Base-by-base conservation (phyloP, 176 grass and related monocot genomes). In the Phragmites australis region DNA sequence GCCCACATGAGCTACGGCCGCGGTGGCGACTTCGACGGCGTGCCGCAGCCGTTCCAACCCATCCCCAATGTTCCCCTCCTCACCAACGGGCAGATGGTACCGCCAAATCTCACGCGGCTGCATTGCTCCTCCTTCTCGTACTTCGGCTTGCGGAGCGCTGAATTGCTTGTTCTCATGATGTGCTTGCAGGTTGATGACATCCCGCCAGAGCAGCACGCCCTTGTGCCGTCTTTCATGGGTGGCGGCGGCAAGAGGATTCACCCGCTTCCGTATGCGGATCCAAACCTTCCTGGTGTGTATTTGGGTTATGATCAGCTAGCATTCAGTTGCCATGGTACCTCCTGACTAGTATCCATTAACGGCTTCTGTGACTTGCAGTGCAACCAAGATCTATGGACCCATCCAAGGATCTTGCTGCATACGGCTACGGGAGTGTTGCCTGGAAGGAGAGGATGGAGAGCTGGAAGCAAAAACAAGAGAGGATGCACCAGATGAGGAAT, bases 351-450 rank as follows among this genome's bases (percentile, higher is more conserved):
- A 1, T 19, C 4, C 0, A 4, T 16, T 67, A 7, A 66, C 9
- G 13, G 5, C 8, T 41, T 19, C 0, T 26, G 19, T 12, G 1
- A 52, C 46, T 12, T 83, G 73, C 90, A 97, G 94, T 94, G 68
- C 92, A 90, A 97, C 89, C 89, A 6, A 86, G 92, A 90, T 92
- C 94, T 23, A 94, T 97, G 94, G 94, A 97, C 78, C 94, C 92
- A 27, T 97, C 92, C 65, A 97, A 94, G 90, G 94, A 94, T 75
- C 87, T 94, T 16, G 94, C 83, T 12, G 94, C 94, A 18, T 97
- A 94, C 48, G 92, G 94, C 23, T 97, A 97, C n/a, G 94, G 94
- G 31, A 94, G 94, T 22, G 92, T 97, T 6, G 94, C 94, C 6
- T 94, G 94, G 94, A 92, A 92, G 84, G 90, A 94, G 81, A 80